Base-by-base conservation (phyloP, 2,329 filamentous ascomycete genomes). In the Sporothrix brasiliensis region DNA sequence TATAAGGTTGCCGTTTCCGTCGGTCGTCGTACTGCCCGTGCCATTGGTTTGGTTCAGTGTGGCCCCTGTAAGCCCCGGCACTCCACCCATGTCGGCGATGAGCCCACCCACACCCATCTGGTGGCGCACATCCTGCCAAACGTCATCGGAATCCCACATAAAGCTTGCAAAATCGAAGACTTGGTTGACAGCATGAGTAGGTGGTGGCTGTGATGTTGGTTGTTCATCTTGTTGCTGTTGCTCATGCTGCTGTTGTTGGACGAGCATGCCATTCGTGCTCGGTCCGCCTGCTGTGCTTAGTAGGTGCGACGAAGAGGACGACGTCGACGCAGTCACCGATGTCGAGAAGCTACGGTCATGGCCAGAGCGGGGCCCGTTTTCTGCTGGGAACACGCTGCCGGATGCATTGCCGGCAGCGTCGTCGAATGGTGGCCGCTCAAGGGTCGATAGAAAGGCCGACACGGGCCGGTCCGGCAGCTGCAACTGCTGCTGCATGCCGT, bases 111-210 rank as follows among this genome's bases (percentile, higher is more conserved):
- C 66, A 19, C 65, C 67, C 11, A 69, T 56, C 4, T 70, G 53
- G 1, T 54, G 66, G 0, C 39, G 24, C 21, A 77, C 72, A 52
- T 79, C 76, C 70, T 78, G 77, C 79, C 78, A 80, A 60, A 78
- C 76, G 61, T 79, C 77, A 4, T 76, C 76, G 3, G 78, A 77
- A 69, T 83, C 80, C 83, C 82, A 84, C 80, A 83, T 82, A 75
- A 84, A 84, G 74, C 79, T 83, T 44, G 82, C 81, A 72, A 83
- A 83, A 75, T 83, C 81, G 72, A 83, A 84, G 21, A 82, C 77
- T 72, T 84, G 79, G 53, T 81, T 80, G 58, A 82, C 80, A 5
- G 78, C 78, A 41, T 70, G 58, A 3, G 67, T 54, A 10, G 53
- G 41, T 19, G 30, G 65, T 21, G 66, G 41, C 19, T 60, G 52